A percentile compares a stretch with the other conserved stretches of the same genome.
These are phyloP conservation scores for Oryza australiensis DNA, from an alignment of 176 grass and related monocot genomes.

Conservation along the genomic window DNA sequence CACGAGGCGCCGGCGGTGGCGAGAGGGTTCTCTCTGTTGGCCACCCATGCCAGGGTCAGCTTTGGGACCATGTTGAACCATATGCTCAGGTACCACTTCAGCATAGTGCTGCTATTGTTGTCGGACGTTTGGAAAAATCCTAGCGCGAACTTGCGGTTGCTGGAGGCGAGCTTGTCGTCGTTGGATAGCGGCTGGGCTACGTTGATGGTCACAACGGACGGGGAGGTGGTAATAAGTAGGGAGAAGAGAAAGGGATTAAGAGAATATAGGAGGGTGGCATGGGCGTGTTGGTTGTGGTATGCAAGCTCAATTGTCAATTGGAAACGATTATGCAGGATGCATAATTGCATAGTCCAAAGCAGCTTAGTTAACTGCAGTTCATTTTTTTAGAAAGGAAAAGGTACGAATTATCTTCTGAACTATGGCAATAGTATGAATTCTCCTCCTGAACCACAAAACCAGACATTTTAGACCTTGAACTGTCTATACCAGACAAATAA, in stretches of 20 bases:
- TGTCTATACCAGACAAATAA: too few relatives aligned
- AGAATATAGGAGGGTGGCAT: neutral
- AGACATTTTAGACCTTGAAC: too few relatives aligned
- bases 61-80: slow-evolving; percentile 23
- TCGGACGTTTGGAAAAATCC: slow-evolving; percentile 7
- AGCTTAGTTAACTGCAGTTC: neutral
- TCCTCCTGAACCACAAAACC: too few relatives aligned
- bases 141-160: slow-evolving; percentile 13
- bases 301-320: neutral
- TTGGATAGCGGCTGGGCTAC: neutral
- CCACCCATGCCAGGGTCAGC: slow-evolving; percentile 26
- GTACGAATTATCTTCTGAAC: too few relatives aligned
- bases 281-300: neutral
- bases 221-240: neutral
- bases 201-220: neutral
- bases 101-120: neutral
- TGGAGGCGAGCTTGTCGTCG: neutral
- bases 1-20: neutral
- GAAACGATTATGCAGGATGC: neutral
- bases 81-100: slow-evolving; percentile 23
- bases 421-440: too few relatives aligned
- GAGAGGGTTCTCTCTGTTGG: slow-evolving; percentile 18
- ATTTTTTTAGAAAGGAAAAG: too few relatives aligned
- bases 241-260: neutral
- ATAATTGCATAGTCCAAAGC: neutral